A percentile compares a stretch with the other conserved stretches of the same genome.
Conservation (phyloP, 768 basidiomycete genomes). For the Psilocybe cyanescens region DNA sequence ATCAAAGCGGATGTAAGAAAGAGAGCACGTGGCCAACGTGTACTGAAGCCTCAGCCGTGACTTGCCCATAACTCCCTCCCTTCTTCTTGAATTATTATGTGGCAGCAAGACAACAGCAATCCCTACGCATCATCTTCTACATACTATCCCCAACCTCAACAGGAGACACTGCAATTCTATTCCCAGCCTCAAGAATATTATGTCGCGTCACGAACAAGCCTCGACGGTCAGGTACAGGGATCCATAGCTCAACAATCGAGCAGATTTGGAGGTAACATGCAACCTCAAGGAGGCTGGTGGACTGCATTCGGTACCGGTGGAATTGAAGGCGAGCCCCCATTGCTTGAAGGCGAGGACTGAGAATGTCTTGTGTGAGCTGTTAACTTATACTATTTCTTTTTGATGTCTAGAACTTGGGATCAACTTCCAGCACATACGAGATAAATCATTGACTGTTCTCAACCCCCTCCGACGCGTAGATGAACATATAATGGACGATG, state of each 20-base stretch:
- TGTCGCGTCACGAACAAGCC: constrained; percentile 71
- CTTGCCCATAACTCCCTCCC: background rate
- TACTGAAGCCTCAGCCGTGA: background rate
- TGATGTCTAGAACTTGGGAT: constrained; percentile 83
- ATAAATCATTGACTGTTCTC: constrained; percentile 93
- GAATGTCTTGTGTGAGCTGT: background rate
- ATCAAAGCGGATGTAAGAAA: constrained; percentile 21
- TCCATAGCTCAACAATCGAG: constrained; percentile 50
- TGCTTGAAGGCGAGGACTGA: constrained; percentile 80
- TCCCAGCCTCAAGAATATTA: constrained; percentile 59
- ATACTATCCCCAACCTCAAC: constrained; percentile 56
- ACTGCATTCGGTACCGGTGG: constrained; percentile 95
- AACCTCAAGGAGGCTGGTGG: constrained; percentile 84
- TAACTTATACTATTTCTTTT: background rate
- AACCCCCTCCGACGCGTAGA: constrained; percentile 88
- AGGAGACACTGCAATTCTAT: constrained; percentile 79
- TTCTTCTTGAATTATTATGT: constrained; percentile 48
- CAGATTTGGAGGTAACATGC: constrained; percentile 74
- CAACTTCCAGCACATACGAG: constrained; percentile 94
- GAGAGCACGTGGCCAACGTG: constrained; percentile 35
- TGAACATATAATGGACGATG: constrained; percentile 98
- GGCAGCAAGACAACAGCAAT: constrained; percentile 67
- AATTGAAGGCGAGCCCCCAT: constrained; percentile 92
- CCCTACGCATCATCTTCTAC: constrained; percentile 62
- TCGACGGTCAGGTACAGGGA: constrained; percentile 72